phyloP scores from a whole-genome alignment of 495 filamentous ascomycete genomes.

The Endocarpon pusillum region DNA sequence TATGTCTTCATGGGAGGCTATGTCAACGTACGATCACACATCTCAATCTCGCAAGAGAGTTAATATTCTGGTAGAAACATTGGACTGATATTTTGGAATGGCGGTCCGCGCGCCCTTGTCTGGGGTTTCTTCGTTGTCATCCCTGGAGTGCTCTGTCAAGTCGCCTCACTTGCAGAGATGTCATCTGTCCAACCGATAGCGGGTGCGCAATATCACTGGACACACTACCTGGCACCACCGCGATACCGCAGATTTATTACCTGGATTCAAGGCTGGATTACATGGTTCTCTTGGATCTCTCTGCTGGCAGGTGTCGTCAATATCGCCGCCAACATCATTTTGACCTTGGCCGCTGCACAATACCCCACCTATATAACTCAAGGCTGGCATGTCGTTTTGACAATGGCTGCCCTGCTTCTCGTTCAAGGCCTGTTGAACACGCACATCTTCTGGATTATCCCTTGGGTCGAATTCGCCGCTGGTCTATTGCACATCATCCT shows the following conservation, averaged over 20 bases:
- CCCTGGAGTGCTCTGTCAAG: constrained; percentile 11
- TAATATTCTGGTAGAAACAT: no score
- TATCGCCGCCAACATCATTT: constrained; percentile 16
- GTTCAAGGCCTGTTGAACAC: constrained; percentile 13
- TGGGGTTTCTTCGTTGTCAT: constrained; percentile 1
- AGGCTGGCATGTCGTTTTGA: constrained; percentile 28
- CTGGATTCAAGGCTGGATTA: constrained; percentile 13
- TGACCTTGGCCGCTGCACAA: constrained; percentile 26
- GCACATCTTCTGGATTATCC: constrained; percentile 14
- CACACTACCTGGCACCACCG: constrained; percentile 12
- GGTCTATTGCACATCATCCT: constrained; percentile 21
- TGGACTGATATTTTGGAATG: constrained; percentile 2
- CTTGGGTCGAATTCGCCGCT: constrained; percentile 19
- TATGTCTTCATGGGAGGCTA: constrained; percentile 12
- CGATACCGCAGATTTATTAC: constrained; percentile 10
- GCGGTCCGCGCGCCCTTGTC: background rate
- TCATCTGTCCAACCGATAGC: constrained; percentile 20
- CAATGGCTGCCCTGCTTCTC: constrained; percentile 23
- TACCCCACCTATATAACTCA: constrained; percentile 19
- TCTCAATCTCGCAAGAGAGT: no score
- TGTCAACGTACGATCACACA: no score
- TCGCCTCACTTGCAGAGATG: constrained; percentile 18
- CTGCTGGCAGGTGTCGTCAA: constrained; percentile 4
- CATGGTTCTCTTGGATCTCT: constrained; percentile 10
- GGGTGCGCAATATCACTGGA: constrained; percentile 18